phyloP scores from a whole-genome alignment of 352 stramenopile species.

The Phytophthora meadii region DNA sequence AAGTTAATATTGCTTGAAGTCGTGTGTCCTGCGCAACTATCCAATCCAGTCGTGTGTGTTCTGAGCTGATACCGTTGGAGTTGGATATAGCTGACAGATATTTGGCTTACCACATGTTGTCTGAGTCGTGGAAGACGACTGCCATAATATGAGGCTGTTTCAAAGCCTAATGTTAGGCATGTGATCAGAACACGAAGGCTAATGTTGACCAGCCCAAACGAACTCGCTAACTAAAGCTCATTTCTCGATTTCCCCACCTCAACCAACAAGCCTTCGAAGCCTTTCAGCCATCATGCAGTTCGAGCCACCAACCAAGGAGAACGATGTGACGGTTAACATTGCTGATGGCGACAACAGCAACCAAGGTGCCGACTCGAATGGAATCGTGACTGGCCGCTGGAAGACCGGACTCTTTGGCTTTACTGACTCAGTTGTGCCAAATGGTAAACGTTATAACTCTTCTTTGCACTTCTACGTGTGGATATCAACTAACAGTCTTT shows the following conservation, averaged over 20 bases:
- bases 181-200: slow-evolving; percentile 28
- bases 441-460: slow-evolving; percentile 44
- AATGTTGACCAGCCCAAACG: not conserved
- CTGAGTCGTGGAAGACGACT: not conserved
- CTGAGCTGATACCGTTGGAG: slow-evolving; percentile 17
- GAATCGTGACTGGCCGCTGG: slow-evolving; percentile 75
- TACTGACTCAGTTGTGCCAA: slow-evolving; percentile 70
- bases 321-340: slow-evolving; percentile 54
- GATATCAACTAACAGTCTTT: not conserved
- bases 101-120: slow-evolving; percentile 1
- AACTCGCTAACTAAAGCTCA: slow-evolving; percentile 23
- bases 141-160: not conserved
- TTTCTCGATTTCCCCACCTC: slow-evolving; percentile 33
- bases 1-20: slow-evolving; percentile 2
- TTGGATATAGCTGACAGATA: slow-evolving; percentile 27
- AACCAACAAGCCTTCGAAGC: slow-evolving; percentile 19
- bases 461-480: not conserved
- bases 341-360: slow-evolving; percentile 37
- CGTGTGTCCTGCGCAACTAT: slow-evolving; percentile 1
- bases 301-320: slow-evolving; percentile 58
- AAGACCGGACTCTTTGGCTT: slow-evolving; percentile 79
- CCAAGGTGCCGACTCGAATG: slow-evolving; percentile 69
- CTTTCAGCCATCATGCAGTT: slow-evolving; percentile 55
- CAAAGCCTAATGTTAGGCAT: slow-evolving; percentile 27
- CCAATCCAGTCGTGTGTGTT: slow-evolving; percentile 2